Base-by-base conservation (phyloP, 176 grass and related monocot species). In the Alloteropsis semialata region DNA sequence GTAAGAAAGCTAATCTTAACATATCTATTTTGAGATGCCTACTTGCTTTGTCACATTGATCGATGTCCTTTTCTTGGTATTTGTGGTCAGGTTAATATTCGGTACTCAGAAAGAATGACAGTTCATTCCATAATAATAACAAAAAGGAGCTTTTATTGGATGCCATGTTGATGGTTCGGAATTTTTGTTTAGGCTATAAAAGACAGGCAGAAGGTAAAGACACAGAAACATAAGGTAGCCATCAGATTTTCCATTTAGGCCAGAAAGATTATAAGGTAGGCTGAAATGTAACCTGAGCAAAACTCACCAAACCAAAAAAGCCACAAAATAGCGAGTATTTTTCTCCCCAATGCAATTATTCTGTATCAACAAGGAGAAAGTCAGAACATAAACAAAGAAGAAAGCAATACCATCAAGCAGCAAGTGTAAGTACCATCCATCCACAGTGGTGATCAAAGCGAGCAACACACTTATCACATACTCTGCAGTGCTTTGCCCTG, bases 291-390 rank as follows among this genome's bases (percentile, higher is more conserved):
- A 87, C 8, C 41, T 0, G 15, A 65, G 74, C 12, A 79, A 64
- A 86, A 91, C 93, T 93, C 72, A 99, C 96, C 93, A 99, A 82
- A 99, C 36, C 81, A 99, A 91, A 87, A 99, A 99, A 58, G 96
- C 91, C 64, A 94, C 79, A 78, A 99, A 99, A 87, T 96, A 99
- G 28, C 93, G 89, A 75, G 83, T 94, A 88, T 99, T 99, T 85
- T 96, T 99, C 91, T 99, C 96, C 46, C 96, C 93, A 72, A 99
- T 94, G 85, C 96, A 99, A 88, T 96, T 99, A 81, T 99, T 99
- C 96, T 99, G 87, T 72, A 77, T 72, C 49, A 77, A 78, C 9
- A 94, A 42, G 75, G 60, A 89, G 46, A 86, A 81, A 58, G 51
- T 69, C 69, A 83, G 57, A 54, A 92, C 71, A 30, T 16, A 62